Evolutionary conservation across 1,139 yeast species (phyloP).

Genomic region (Groenewaldozyma sp.): DNA sequence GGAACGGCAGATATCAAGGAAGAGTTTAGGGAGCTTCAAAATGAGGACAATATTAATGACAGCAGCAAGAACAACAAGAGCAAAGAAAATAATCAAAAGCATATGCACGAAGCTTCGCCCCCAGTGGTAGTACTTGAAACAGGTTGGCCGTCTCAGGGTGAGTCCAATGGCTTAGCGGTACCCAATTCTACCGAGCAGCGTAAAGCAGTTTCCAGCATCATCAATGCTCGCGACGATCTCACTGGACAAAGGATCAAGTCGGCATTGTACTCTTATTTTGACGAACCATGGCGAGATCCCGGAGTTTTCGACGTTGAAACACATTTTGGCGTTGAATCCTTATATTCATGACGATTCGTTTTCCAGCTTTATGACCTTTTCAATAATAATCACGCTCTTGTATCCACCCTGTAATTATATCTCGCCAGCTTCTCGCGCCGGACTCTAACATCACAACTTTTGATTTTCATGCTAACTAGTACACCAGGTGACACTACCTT

Average conservation of each 20-base stretch:
- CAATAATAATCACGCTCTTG: neutral
- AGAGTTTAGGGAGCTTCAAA: neutral
- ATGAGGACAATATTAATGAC: neutral
- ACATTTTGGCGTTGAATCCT: conserved; percentile 18
- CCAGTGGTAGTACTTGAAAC: conserved; percentile 49
- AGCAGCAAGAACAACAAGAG: no score
- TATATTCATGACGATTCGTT: conserved; percentile 8
- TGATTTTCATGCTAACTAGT: no score
- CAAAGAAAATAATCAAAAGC: conserved; percentile 6
- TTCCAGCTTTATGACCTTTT: neutral
- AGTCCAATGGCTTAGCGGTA: conserved; percentile 45
- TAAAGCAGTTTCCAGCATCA: conserved; percentile 42
- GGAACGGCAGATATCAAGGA: neutral
- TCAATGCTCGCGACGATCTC: conserved; percentile 16
- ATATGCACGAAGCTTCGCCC: conserved; percentile 5
- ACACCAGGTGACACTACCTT: no score
- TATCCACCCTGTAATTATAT: neutral
- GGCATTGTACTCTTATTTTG: conserved; percentile 17
- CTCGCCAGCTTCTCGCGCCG: neutral
- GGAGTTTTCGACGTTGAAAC: conserved; percentile 20
- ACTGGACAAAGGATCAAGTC: conserved; percentile 16
- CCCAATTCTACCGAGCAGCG: conserved; percentile 47
- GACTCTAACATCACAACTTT: conserved; percentile 1
- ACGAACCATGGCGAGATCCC: conserved; percentile 24
- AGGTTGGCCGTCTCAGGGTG: conserved; percentile 63